Evolutionary conservation across 2,329 filamentous ascomycete genomes (phyloP).

Genomic region (Spiromastix sp.): DNA sequence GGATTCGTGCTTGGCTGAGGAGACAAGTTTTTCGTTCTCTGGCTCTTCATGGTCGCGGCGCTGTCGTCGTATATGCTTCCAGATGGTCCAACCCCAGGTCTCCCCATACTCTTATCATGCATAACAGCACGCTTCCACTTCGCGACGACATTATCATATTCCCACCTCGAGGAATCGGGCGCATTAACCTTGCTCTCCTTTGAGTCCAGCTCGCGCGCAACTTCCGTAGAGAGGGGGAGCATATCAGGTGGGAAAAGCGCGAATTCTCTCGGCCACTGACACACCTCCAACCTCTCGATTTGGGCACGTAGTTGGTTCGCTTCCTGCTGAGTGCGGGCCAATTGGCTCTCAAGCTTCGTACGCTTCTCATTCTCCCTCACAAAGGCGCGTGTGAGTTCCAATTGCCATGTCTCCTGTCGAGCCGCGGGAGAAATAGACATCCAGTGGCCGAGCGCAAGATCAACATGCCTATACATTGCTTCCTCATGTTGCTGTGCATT

Average conservation of each 20-base stretch:
- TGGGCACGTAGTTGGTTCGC: constrained; percentile 38
- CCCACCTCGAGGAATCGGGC: constrained; percentile 31
- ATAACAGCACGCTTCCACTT: constrained; percentile 40
- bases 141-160: constrained; percentile 37
- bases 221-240: constrained; percentile 28
- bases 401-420: constrained; percentile 37
- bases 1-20: neutral
- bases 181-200: constrained; percentile 24
- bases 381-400: constrained; percentile 38
- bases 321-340: constrained; percentile 37
- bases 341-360: constrained; percentile 31
- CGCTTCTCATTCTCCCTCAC: constrained; percentile 35
- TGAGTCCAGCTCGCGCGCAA: constrained; percentile 26
- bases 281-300: constrained; percentile 35
- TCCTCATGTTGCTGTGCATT: constrained; percentile 53
- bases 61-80: constrained; percentile 6
- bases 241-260: constrained; percentile 37
- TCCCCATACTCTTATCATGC: constrained; percentile 34
- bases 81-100: constrained; percentile 9
- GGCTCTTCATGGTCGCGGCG: no score
- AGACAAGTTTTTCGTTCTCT: neutral
- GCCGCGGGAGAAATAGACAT: constrained; percentile 48
- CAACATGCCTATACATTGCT: constrained; percentile 62
- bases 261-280: constrained; percentile 40
- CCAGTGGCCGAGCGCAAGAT: constrained; percentile 72